Base-by-base conservation (phyloP, 805 yeast genomes). In the Lipomyces starkeyi region DNA sequence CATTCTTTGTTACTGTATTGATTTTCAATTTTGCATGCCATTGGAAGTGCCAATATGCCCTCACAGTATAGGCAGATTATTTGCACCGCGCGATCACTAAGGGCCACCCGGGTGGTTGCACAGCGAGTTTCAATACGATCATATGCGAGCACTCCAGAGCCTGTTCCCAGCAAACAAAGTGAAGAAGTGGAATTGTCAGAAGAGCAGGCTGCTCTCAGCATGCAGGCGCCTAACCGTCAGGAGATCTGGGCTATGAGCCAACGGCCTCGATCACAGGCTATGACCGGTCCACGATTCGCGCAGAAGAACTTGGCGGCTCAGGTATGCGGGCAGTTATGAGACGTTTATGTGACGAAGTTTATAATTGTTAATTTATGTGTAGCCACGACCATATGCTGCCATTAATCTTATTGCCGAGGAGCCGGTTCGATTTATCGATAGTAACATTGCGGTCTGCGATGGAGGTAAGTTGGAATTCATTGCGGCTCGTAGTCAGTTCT, bases 321-420 rank as follows among this genome's bases (percentile, higher is more conserved):
- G 62, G 72, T 69, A 32, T 11, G 64, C 25, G 11, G 11, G 29
- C n/a, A 17, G 6, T 7, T 7, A 20, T 14, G 17, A 53, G 29
- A 29, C 34, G 11, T 3, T 11, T 53, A 20, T 35, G 13, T n/a
- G 57, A 6, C 9, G 25, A 27, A 27, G 17, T 27, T 47, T 25
- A 29, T 27, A 9, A 35, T 47, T 27, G 22, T 40, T 25, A 14
- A 9, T 2, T 35, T 57, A 17, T 8, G 1, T 62, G 58, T 95
- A 91, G 80, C 97, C 97, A 64, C 85, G 84, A 74, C 92, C 97
- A 6, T 86, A 87, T 70, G 91, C 96, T 55, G 97, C 96, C 65
- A 91, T 91, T 75, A 95, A 91, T 58, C 83, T 91, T 78, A 90
- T 91, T 73, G 88, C 89, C 40, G 81, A 88, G 76, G 87, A 87